Percentiles rank a stretch among this genome's conserved stretches.
Conservation (phyloP, 2,329 filamentous ascomycete species). For the Colletotrichum sp. region DNA sequence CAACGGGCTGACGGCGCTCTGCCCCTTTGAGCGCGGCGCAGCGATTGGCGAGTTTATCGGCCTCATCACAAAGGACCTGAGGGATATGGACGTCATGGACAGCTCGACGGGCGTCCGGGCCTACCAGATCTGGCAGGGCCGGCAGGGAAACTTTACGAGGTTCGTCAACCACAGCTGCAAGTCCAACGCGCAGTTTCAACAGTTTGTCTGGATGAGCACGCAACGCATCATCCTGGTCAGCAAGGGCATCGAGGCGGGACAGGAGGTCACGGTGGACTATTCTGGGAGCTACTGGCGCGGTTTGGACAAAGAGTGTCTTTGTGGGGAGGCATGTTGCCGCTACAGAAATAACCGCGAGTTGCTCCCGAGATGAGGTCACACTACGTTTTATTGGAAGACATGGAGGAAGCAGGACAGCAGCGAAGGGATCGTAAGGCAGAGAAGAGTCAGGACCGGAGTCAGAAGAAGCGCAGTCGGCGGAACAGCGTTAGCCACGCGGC, state of each 20-base stretch:
- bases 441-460: not conserved
- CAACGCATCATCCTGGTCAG: slow-evolving; percentile 61
- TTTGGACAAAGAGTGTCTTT: slow-evolving; percentile 59
- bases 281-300: slow-evolving; percentile 63
- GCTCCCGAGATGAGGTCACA: not conserved
- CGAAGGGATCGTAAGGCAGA: not conserved
- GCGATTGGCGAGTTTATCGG: slow-evolving; percentile 63
- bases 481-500: not conserved
- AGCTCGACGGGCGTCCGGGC: slow-evolving; percentile 37
- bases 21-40: slow-evolving; percentile 54
- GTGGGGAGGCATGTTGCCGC: slow-evolving; percentile 56
- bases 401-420: not conserved
- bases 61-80: slow-evolving; percentile 55
- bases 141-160: slow-evolving; percentile 60
- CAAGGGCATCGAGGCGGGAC: slow-evolving; percentile 56
- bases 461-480: not conserved
- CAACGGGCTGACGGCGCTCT: slow-evolving; percentile 54
- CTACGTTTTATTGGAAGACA: not conserved
- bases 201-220: slow-evolving; percentile 60
- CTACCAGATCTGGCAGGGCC: slow-evolving; percentile 65
- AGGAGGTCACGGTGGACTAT: slow-evolving; percentile 64
- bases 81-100: slow-evolving; percentile 60
- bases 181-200: slow-evolving; percentile 61
- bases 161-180: slow-evolving; percentile 66
- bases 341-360: slow-evolving; percentile 33